Conservation (phyloP, 2,329 filamentous ascomycete species). For the Huntiella abstrusa region DNA sequence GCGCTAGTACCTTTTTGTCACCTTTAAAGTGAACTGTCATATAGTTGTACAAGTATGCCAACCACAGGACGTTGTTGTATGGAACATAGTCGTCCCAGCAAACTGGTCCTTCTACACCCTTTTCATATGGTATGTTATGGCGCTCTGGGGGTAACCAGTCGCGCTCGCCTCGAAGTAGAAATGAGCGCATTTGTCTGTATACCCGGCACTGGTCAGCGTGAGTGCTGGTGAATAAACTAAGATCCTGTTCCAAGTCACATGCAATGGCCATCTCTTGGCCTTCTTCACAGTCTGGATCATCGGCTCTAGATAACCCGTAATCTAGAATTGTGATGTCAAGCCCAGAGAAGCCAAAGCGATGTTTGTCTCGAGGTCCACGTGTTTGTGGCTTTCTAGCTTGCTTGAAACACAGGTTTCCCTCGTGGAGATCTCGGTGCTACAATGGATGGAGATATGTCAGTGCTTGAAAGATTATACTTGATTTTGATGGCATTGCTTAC, state of each 20-base stretch:
- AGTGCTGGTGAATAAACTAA: slow-evolving; percentile 39
- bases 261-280: slow-evolving; percentile 25
- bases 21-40: slow-evolving; percentile 29
- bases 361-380: slow-evolving; percentile 13
- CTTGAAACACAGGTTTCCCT: slow-evolving; percentile 43
- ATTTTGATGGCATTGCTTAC: slow-evolving; percentile 19
- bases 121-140: slow-evolving; percentile 29
- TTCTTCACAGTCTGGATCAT: slow-evolving; percentile 21
- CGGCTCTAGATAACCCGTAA: slow-evolving; percentile 44
- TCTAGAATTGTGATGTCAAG: slow-evolving; percentile 46
- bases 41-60: slow-evolving; percentile 42
- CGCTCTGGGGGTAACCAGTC: slow-evolving; percentile 28
- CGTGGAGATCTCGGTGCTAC: slow-evolving; percentile 46
- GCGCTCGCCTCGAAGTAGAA: slow-evolving; percentile 32
- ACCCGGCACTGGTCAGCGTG: slow-evolving; percentile 41
- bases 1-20: slow-evolving; percentile 24
- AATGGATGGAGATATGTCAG: slow-evolving; percentile 10
- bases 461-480: neutral
- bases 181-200: slow-evolving; percentile 44
- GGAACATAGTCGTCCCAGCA: slow-evolving; percentile 36
- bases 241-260: slow-evolving; percentile 40
- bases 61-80: slow-evolving; percentile 48
- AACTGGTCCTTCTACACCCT: slow-evolving; percentile 22
- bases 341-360: slow-evolving; percentile 37
- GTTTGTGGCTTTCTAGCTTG: slow-evolving; percentile 19